phyloP scores from a whole-genome alignment of 192 early-diverging fungal genomes.

The Coemansia sp. region DNA sequence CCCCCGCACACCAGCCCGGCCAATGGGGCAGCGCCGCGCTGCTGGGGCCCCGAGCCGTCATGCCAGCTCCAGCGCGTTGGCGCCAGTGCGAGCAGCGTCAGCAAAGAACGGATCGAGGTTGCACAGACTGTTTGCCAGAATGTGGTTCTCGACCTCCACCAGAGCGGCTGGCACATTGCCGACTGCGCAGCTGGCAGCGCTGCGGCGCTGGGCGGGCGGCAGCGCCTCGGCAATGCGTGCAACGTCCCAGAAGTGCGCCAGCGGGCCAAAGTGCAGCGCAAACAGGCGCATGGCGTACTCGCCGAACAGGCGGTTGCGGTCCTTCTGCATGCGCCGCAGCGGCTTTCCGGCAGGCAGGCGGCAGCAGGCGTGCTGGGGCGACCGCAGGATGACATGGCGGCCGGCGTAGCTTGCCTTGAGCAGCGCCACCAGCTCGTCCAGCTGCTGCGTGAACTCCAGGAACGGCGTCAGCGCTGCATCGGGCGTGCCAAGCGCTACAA shows the following conservation, averaged over 20 bases:
- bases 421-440: slow-evolving; percentile 14
- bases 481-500: slow-evolving; percentile 13
- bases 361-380: slow-evolving; percentile 32
- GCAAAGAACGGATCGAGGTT: slow-evolving; percentile 5
- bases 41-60: not conserved
- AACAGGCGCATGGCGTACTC: slow-evolving; percentile 18
- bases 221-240: slow-evolving; percentile 14
- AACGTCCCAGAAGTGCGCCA: slow-evolving; percentile 21
- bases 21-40: not conserved
- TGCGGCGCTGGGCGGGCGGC: slow-evolving; percentile 6
- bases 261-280: slow-evolving; percentile 10
- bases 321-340: slow-evolving; percentile 21
- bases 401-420: slow-evolving; percentile 12
- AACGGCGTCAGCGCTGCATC: slow-evolving; percentile 21
- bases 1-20: not conserved
- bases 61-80: not conserved
- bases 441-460: slow-evolving; percentile 21
- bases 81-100: not conserved
- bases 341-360: slow-evolving; percentile 15
- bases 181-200: slow-evolving; percentile 2
- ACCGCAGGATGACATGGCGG: slow-evolving; percentile 17
- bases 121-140: slow-evolving; percentile 19
- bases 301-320: slow-evolving; percentile 23
- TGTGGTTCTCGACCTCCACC: slow-evolving; percentile 24
- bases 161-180: slow-evolving; percentile 21